phyloP scores from a whole-genome alignment of 2,329 filamentous ascomycete species.

The Volutella citrinella region DNA sequence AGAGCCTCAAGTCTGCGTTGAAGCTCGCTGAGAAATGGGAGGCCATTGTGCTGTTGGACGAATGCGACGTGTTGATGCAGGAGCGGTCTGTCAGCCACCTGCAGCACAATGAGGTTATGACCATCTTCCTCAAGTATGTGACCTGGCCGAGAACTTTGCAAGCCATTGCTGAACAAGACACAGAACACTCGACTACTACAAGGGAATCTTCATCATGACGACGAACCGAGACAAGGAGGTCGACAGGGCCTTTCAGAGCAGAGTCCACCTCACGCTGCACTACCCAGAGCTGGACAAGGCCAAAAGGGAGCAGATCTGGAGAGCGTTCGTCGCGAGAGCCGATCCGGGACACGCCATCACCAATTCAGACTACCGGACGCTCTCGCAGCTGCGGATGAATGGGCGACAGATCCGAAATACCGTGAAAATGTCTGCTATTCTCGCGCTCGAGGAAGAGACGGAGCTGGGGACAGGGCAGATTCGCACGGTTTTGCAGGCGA shows the following conservation, averaged over 20 bases:
- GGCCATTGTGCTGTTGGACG: conserved; percentile 22
- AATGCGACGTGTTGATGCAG: conserved; percentile 32
- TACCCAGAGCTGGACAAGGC: conserved; percentile 1
- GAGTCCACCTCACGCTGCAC: conserved; percentile 12
- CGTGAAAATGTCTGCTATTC: neutral
- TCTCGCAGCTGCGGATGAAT: neutral
- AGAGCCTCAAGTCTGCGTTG: conserved; percentile 46
- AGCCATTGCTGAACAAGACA: neutral
- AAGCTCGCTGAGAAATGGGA: conserved; percentile 58
- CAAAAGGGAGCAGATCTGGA: conserved; percentile 2
- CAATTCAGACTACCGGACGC: neutral
- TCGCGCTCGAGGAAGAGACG: neutral
- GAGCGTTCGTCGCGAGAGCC: neutral
- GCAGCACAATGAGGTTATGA: conserved; percentile 16
- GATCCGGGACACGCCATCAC: neutral
- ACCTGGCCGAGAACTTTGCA: neutral
- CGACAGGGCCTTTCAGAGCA: conserved; percentile 5
- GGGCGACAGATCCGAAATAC: conserved; percentile 3
- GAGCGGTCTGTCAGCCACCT: conserved; percentile 23
- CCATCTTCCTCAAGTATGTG: conserved; percentile 27
- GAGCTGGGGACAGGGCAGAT: neutral
- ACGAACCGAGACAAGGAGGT: neutral
- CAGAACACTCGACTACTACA: conserved; percentile 5
- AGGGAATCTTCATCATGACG: conserved; percentile 4
- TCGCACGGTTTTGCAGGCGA: conserved; percentile 10